A percentile compares a stretch with the other conserved stretches of the same genome.
phyloP scores from a whole-genome alignment of 202 grass and related monocot genomes.

The Digitaria exilis region DNA sequence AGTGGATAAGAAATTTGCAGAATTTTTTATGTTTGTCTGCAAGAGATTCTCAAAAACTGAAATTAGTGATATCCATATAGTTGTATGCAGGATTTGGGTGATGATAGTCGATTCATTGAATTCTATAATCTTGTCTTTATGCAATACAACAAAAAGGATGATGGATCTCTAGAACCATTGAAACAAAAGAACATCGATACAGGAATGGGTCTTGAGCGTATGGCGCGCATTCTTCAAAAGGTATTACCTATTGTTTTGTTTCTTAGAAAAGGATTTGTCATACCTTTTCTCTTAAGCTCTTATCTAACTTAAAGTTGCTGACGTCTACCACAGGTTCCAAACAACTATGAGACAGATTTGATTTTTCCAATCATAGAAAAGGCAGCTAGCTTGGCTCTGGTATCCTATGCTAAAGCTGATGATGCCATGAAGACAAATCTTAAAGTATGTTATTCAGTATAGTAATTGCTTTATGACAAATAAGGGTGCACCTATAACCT shows the following conservation, averaged over 20 bases:
- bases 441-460: slow-evolving; percentile 57
- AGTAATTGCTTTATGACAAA: slow-evolving; percentile 32
- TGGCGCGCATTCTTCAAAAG: slow-evolving; percentile 95
- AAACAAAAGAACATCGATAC: slow-evolving; percentile 97
- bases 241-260: slow-evolving; percentile 45
- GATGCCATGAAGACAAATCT: slow-evolving; percentile 71
- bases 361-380: slow-evolving; percentile 95
- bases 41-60: slow-evolving; percentile 38
- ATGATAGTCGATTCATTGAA: slow-evolving; percentile 96
- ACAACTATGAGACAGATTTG: slow-evolving; percentile 97
- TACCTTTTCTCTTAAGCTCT: slow-evolving; percentile 22
- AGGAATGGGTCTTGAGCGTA: slow-evolving; percentile 97
- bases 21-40: slow-evolving; percentile 15
- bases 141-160: slow-evolving; percentile 99
- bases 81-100: slow-evolving; percentile 88
- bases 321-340: slow-evolving; percentile 71
- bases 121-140: slow-evolving; percentile 99
- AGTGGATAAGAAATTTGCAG: slow-evolving; percentile 25
- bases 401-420: slow-evolving; percentile 71
- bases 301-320: slow-evolving; percentile 22
- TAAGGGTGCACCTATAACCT: slow-evolving; percentile 25
- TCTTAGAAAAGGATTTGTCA: neutral
- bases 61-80: slow-evolving; percentile 78
- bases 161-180: slow-evolving; percentile 83
- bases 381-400: slow-evolving; percentile 71